Evolutionary conservation across 768 basidiomycete genomes (phyloP).

Genomic region (Boletellus sp.): DNA sequence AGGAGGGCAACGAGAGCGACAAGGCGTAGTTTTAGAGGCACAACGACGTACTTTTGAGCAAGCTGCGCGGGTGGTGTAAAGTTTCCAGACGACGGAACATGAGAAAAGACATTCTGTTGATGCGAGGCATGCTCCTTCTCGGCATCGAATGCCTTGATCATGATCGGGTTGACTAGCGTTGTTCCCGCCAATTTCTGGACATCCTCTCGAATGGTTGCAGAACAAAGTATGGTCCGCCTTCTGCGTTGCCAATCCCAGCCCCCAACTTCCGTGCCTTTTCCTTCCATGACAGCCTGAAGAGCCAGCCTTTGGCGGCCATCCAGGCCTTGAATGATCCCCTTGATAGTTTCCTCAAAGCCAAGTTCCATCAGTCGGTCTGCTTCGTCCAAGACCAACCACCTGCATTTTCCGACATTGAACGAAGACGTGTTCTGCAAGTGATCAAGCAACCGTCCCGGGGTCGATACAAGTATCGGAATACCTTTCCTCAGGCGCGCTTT

Average conservation of each 20-base stretch:
- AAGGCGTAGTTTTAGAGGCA: conserved; percentile 90
- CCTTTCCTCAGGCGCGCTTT: conserved; percentile 95
- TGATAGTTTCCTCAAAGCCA: conserved; percentile 94
- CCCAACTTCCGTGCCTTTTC: conserved; percentile 68
- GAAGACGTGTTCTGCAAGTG: conserved; percentile 94
- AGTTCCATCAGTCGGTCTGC: conserved; percentile 97
- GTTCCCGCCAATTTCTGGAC: conserved; percentile 91
- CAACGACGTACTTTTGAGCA: conserved; percentile 83
- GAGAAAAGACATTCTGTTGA: conserved; percentile 12
- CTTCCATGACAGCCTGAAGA: conserved; percentile 58
- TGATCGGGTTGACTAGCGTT: conserved; percentile 70
- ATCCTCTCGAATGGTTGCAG: conserved; percentile 93
- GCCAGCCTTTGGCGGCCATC: conserved; percentile 81
- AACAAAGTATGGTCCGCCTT: conserved; percentile 88
- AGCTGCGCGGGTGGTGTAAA: conserved; percentile 96
- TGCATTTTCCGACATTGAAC: conserved; percentile 88
- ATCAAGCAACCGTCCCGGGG: conserved; percentile 92
- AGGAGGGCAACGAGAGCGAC: conserved; percentile 86
- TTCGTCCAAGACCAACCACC: conserved; percentile 96
- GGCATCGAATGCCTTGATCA: conserved; percentile 71
- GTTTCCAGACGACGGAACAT: conserved; percentile 40
- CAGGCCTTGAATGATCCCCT: conserved; percentile 80
- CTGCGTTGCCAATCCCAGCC: conserved; percentile 80
- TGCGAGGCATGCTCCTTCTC: conserved; percentile 29
- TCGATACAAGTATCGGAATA: conserved; percentile 90